phyloP scores from a whole-genome alignment of 352 stramenopile genomes.

The Phytophthora boehmeriae region DNA sequence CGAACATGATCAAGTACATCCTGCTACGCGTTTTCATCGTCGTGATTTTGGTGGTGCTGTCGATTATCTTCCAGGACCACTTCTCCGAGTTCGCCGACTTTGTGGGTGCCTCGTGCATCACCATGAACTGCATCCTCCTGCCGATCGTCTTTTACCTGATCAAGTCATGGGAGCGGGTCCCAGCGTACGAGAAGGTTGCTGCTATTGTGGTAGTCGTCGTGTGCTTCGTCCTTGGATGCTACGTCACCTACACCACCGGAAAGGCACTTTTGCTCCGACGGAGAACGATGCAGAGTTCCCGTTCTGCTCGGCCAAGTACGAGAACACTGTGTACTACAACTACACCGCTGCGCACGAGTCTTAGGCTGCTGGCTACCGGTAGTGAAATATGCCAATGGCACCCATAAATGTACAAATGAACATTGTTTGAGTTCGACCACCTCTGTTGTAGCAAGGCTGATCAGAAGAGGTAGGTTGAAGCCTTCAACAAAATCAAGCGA shows the following conservation, averaged over 20 bases:
- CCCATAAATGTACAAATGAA: no score
- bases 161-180: constrained; percentile 53
- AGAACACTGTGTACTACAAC: constrained; percentile 60
- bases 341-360: constrained; percentile 33
- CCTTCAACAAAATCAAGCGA: no score
- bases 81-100: constrained; percentile 70
- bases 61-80: constrained; percentile 56
- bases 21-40: constrained; percentile 37
- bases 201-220: constrained; percentile 34
- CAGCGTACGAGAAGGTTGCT: constrained; percentile 36
- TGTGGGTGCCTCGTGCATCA: constrained; percentile 61
- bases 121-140: constrained; percentile 65
- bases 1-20: constrained; percentile 42
- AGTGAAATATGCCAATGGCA: no score
- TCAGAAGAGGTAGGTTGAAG: background rate
- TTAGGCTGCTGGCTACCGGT: background rate
- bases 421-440: no score
- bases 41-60: constrained; percentile 39
- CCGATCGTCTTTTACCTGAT: constrained; percentile 74
- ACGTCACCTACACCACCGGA: constrained; percentile 52
- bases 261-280: constrained; percentile 41
- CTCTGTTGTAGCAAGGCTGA: no score
- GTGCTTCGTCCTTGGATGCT: constrained; percentile 36
- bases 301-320: constrained; percentile 52
- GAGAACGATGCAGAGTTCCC: constrained; percentile 43